These are phyloP conservation scores for Akanthomyces muscarius DNA, from an alignment of 2,329 filamentous ascomycete species.

Conservation along the genomic window DNA sequence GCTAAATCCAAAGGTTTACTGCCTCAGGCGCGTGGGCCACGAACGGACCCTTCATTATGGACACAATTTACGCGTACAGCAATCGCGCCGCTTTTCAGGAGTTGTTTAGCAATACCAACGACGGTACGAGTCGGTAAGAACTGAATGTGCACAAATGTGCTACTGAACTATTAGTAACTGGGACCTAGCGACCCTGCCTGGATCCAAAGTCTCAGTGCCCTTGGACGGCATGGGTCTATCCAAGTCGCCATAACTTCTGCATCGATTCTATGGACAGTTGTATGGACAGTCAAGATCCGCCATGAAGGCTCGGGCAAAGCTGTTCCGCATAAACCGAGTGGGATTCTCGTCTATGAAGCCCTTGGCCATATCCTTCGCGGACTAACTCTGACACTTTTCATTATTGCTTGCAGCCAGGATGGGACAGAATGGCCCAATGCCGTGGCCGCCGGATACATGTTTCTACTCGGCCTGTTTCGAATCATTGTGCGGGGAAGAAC, in stretches of 20 bases:
- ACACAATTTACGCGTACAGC: not conserved
- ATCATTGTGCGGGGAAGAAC: constrained; percentile 38
- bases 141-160: too few relatives aligned
- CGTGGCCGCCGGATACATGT: constrained; percentile 37
- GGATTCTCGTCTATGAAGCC: constrained; percentile 1
- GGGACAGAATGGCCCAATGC: constrained; percentile 34
- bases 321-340: constrained; percentile 6
- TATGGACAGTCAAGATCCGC: not conserved
- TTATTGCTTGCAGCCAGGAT: not conserved
- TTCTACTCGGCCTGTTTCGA: constrained; percentile 43
- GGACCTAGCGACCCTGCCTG: constrained; percentile 3
- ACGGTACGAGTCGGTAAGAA: not conserved
- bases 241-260: not conserved
- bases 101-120: not conserved
- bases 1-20: too few relatives aligned
- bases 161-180: not conserved
- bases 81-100: not conserved
- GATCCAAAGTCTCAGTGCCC: not conserved
- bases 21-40: not conserved
- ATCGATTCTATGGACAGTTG: not conserved
- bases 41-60: not conserved
- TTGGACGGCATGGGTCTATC: not conserved
- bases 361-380: constrained; percentile 7
- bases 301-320: constrained; percentile 4
- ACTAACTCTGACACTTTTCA: not conserved